Conservation (phyloP, 148 eudicot species). For the Oxyria digyna region DNA sequence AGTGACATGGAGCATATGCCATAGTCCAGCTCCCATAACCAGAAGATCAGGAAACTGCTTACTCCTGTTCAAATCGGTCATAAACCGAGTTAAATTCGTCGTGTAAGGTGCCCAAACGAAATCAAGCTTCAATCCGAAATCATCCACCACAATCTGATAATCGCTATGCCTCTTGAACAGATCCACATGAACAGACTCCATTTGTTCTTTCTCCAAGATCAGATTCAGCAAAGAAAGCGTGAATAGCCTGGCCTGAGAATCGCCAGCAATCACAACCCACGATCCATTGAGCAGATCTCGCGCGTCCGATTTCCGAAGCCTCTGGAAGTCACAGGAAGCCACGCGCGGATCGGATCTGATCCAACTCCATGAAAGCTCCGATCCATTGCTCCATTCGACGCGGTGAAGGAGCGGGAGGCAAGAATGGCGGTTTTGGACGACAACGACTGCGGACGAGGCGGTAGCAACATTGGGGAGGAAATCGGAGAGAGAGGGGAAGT, state of each 20-base stretch:
- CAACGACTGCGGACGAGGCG: slow-evolving; percentile 12
- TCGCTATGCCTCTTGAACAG: slow-evolving; percentile 87
- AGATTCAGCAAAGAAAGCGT: slow-evolving; percentile 54
- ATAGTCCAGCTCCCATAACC: slow-evolving; percentile 86
- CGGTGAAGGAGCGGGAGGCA: slow-evolving; percentile 51
- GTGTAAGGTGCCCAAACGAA: slow-evolving; percentile 87
- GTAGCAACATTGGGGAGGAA: slow-evolving; percentile 16
- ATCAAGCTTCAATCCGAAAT: slow-evolving; percentile 69
- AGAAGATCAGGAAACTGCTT: slow-evolving; percentile 63
- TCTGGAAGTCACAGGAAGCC: slow-evolving; percentile 57
- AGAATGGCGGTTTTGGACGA: slow-evolving; percentile 27
- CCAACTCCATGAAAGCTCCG: slow-evolving; percentile 56
- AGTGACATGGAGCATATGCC: slow-evolving; percentile 82
- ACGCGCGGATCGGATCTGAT: slow-evolving; percentile 23
- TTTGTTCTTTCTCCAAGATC: slow-evolving; percentile 40
- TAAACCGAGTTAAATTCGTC: slow-evolving; percentile 39
- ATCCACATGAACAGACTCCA: slow-evolving; percentile 38
- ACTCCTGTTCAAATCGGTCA: slow-evolving; percentile 24
- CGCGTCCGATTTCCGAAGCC: slow-evolving; percentile 38
- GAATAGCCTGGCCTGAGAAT: slow-evolving; percentile 60
- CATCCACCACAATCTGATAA: slow-evolving; percentile 54
- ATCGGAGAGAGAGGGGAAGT: slow-evolving; percentile 45
- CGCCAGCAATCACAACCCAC: slow-evolving; percentile 81
- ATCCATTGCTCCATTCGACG: slow-evolving; percentile 19
- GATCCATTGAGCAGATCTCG: slow-evolving; percentile 76